A percentile compares a stretch with the other conserved stretches of the same genome.
Conservation (phyloP, 148 eudicot species). For the Mesembryanthemum crystallinum region DNA sequence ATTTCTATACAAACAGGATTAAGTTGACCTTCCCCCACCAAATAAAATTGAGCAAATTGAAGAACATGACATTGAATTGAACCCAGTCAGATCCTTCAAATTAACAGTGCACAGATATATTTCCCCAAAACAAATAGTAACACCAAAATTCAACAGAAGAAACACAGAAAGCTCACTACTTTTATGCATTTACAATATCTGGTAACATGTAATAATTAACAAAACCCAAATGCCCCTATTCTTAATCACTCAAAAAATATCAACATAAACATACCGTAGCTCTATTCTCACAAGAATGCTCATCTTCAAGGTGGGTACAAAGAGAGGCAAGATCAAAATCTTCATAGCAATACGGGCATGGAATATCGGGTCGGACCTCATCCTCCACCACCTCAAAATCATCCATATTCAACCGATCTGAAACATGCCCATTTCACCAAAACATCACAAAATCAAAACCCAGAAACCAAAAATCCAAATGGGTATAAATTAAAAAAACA, state of each 20-base stretch:
- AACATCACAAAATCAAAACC: slow-evolving; percentile 17
- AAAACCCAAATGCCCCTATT: neutral
- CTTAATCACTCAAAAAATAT: neutral
- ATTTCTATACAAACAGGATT: no score
- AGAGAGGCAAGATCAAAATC: slow-evolving; percentile 79
- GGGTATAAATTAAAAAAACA: neutral
- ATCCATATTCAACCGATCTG: slow-evolving; percentile 79
- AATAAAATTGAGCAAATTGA: neutral
- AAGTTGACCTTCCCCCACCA: neutral
- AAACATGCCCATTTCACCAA: slow-evolving; percentile 26
- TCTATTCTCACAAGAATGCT: slow-evolving; percentile 72
- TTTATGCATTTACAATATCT: neutral
- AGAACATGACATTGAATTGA: neutral
- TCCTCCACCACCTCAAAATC: slow-evolving; percentile 80
- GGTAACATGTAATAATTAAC: neutral
- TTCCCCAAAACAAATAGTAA: neutral
- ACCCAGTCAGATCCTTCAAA: neutral
- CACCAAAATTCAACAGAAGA: neutral
- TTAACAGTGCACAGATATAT: no score
- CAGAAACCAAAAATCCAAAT: slow-evolving; percentile 7
- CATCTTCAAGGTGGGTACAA: slow-evolving; percentile 83
- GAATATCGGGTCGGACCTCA: slow-evolving; percentile 69
- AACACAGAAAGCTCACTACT: slow-evolving; percentile 2
- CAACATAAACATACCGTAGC: slow-evolving; percentile 46
- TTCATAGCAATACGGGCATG: slow-evolving; percentile 86